Conservation (phyloP, 306 rosid species). For the Aeschynomene evenia region DNA sequence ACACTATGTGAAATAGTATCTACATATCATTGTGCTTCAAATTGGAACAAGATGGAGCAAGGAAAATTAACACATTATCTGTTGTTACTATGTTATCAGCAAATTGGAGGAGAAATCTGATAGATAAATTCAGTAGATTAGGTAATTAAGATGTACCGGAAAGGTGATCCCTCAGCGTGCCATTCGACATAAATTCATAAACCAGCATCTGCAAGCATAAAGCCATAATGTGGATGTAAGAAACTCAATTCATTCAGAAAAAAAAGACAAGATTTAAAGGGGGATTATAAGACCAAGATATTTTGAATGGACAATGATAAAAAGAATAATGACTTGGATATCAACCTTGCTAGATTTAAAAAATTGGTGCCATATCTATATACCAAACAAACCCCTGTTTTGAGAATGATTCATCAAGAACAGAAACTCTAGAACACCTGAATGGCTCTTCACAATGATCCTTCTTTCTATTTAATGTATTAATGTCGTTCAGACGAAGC, state of each 20-base stretch:
- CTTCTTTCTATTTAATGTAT: not conserved
- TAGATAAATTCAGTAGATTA: not conserved
- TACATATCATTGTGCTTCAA: not conserved
- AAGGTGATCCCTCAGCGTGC: conserved; percentile 89
- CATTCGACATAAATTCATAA: conserved; percentile 89
- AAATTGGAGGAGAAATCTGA: conserved; percentile 6
- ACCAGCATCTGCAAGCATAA: conserved; percentile 83
- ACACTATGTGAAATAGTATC: not conserved
- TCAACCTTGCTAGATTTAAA: not conserved
- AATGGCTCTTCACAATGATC: not conserved
- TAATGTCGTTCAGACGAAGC: not conserved
- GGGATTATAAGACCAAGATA: not conserved
- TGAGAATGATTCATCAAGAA: not conserved
- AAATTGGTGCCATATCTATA: not conserved
- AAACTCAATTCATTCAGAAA: conserved; percentile 25
- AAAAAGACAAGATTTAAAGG: not conserved
- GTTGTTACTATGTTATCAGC: not conserved
- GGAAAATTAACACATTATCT: not conserved
- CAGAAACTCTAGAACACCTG: not conserved
- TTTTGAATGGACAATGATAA: not conserved
- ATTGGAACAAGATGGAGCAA: not conserved
- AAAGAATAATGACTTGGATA: conserved; percentile 3
- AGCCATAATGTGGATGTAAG: conserved; percentile 22
- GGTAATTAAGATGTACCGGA: conserved; percentile 57
- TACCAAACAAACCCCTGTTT: conserved; percentile 4